These are phyloP conservation scores for Cryptococcus sp. DNA, from an alignment of 1,284 basidiomycete genomes.

Conservation along the genomic window DNA sequence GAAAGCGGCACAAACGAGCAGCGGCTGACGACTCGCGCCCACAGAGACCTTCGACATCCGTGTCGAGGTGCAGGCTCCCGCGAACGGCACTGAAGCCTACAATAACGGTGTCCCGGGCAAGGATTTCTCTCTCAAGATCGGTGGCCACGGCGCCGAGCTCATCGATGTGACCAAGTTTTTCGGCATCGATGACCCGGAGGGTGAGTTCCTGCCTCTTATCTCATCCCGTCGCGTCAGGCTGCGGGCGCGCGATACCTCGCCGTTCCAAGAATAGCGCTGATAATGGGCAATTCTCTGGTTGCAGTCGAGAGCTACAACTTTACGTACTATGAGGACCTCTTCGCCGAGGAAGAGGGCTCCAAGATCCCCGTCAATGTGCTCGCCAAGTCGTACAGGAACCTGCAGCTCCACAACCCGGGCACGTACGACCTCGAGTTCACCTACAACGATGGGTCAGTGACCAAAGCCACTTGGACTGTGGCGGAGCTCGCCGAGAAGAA, in stretches of 20 bases:
- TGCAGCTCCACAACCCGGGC: conserved; percentile 42
- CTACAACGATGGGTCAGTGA: conserved; percentile 34
- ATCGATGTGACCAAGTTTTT: conserved; percentile 46
- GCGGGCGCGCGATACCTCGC: no score
- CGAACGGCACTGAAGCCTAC: conserved; percentile 49
- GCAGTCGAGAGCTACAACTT: conserved; percentile 40
- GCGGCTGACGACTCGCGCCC: no score
- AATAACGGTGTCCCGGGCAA: conserved; percentile 44
- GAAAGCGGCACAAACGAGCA: background rate
- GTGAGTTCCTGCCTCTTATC: conserved; percentile 7
- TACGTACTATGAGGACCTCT: conserved; percentile 48
- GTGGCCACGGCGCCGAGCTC: conserved; percentile 32
- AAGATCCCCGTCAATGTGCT: conserved; percentile 48
- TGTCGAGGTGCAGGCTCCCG: conserved; percentile 50
- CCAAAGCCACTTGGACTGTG: conserved; percentile 48
- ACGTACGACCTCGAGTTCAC: conserved; percentile 29
- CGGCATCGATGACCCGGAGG: conserved; percentile 29
- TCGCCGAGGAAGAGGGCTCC: conserved; percentile 38
- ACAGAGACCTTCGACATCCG: conserved; percentile 43
- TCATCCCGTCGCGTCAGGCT: background rate
- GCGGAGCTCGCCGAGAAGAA: conserved; percentile 32
- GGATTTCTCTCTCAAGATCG: conserved; percentile 45
- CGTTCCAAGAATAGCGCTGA: background rate
- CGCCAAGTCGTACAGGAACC: conserved; percentile 48
- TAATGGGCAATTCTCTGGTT: background rate